These are phyloP conservation scores for Ceratocystis alfenasii DNA, from an alignment of 2,329 filamentous ascomycete species.

Conservation along the genomic window DNA sequence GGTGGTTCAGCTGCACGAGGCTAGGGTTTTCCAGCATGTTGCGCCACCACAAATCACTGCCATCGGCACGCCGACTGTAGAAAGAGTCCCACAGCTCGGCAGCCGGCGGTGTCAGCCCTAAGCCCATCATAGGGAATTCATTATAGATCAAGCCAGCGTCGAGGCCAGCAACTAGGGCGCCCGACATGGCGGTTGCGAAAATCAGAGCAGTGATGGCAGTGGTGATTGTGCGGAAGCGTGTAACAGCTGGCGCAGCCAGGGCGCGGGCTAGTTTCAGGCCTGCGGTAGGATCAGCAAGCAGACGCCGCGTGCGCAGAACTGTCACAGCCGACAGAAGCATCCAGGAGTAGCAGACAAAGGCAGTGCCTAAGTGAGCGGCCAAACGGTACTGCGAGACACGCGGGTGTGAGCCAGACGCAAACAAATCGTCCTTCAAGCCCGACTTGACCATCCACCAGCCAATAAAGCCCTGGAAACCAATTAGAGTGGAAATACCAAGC, in stretches of 20 bases:
- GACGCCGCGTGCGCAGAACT: conserved; percentile 64
- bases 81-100: conserved; percentile 74
- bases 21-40: conserved; percentile 97
- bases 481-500: conserved; percentile 71
- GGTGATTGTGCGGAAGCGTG: conserved; percentile 60
- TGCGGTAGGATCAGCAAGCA: conserved; percentile 54
- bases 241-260: conserved; percentile 56
- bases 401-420: conserved; percentile 79
- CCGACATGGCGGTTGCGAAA: conserved; percentile 86
- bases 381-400: conserved; percentile 91
- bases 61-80: conserved; percentile 68
- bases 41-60: conserved; percentile 83
- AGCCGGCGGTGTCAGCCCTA: conserved; percentile 66
- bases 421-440: conserved; percentile 88
- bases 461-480: conserved; percentile 88
- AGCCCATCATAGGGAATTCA: conserved; percentile 92
- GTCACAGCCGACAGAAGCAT: conserved; percentile 86
- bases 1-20: conserved; percentile 89
- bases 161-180: conserved; percentile 82
- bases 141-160: conserved; percentile 98
- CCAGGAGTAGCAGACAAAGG: conserved; percentile 83
- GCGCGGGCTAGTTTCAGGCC: conserved; percentile 48
- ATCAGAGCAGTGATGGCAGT: conserved; percentile 60
- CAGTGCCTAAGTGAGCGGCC: conserved; percentile 76
- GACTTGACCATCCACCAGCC: conserved; percentile 99